A percentile compares a stretch with the other conserved stretches of the same genome.
phyloP scores from a whole-genome alignment of 768 basidiomycete species.

The Amanita subjunquillea region DNA sequence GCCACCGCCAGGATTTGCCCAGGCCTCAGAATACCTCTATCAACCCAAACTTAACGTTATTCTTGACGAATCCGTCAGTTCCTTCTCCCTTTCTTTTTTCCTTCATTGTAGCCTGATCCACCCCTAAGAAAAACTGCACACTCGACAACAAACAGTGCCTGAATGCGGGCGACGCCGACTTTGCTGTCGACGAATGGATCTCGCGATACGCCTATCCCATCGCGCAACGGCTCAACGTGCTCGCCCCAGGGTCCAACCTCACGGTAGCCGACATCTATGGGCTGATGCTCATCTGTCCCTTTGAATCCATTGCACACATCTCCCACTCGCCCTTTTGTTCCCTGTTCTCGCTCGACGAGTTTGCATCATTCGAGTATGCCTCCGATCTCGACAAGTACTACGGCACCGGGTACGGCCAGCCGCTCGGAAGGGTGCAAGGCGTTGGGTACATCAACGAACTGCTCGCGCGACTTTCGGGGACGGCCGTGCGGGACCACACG shows the following conservation, averaged over 20 bases:
- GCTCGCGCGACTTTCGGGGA: slow-evolving; percentile 64
- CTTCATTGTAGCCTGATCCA: neutral
- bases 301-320: slow-evolving; percentile 56
- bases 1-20: slow-evolving; percentile 41
- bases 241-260: slow-evolving; percentile 55
- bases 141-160: slow-evolving; percentile 60
- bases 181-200: slow-evolving; percentile 43
- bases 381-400: slow-evolving; percentile 76
- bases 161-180: slow-evolving; percentile 33
- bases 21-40: slow-evolving; percentile 35
- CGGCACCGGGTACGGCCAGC: slow-evolving; percentile 66
- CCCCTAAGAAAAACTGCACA: slow-evolving; percentile 47
- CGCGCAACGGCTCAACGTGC: slow-evolving; percentile 44
- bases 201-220: slow-evolving; percentile 44
- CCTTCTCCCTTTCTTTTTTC: neutral
- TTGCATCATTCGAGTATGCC: slow-evolving; percentile 55
- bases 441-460: slow-evolving; percentile 87
- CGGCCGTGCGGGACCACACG: slow-evolving; percentile 55
- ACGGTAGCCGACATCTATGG: slow-evolving; percentile 39
- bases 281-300: slow-evolving; percentile 69
- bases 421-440: slow-evolving; percentile 67
- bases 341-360: slow-evolving; percentile 57
- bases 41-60: slow-evolving; percentile 44
- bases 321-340: slow-evolving; percentile 56
- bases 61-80: slow-evolving; percentile 42